Evolutionary conservation across 2,329 filamentous ascomycete genomes (phyloP).

Genomic region (Exophiala bonariae): DNA sequence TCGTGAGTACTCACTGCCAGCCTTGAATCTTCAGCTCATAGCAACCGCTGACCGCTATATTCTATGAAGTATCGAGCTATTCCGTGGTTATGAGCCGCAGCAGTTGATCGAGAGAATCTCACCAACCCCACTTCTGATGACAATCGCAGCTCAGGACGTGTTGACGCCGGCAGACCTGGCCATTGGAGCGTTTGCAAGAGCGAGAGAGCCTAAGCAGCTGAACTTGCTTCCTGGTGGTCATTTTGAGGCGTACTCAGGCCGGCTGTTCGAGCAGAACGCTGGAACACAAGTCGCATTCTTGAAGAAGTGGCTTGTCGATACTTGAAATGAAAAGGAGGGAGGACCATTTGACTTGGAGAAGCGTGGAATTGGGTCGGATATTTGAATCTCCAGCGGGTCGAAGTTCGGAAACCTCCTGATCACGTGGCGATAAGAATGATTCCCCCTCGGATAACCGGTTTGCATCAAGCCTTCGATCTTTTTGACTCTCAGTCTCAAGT

Average conservation of each 20-base stretch:
- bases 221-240: constrained; percentile 39
- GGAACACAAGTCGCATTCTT: constrained; percentile 36
- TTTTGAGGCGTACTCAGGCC: constrained; percentile 41
- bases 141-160: constrained; percentile 35
- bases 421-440: too few relatives aligned
- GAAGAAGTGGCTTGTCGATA: constrained; percentile 25
- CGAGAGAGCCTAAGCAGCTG: constrained; percentile 42
- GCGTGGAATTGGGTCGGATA: too few relatives aligned
- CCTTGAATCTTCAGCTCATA: constrained; percentile 2
- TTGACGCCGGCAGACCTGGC: constrained; percentile 36
- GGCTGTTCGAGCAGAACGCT: constrained; percentile 29
- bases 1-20: constrained; percentile 19
- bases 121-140: constrained; percentile 42
- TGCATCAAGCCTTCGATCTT: too few relatives aligned
- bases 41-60: too few relatives aligned
- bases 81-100: constrained; percentile 26
- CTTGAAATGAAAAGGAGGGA: not conserved
- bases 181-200: constrained; percentile 38
- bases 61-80: constrained; percentile 20
- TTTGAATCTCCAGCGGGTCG: too few relatives aligned
- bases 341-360: too few relatives aligned
- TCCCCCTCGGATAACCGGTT: too few relatives aligned
- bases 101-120: constrained; percentile 38
- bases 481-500: too few relatives aligned
- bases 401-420: too few relatives aligned